These are phyloP conservation scores for Trichopus zeylanicus DNA, from an alignment of 116 monocot genomes.

Conservation along the genomic window DNA sequence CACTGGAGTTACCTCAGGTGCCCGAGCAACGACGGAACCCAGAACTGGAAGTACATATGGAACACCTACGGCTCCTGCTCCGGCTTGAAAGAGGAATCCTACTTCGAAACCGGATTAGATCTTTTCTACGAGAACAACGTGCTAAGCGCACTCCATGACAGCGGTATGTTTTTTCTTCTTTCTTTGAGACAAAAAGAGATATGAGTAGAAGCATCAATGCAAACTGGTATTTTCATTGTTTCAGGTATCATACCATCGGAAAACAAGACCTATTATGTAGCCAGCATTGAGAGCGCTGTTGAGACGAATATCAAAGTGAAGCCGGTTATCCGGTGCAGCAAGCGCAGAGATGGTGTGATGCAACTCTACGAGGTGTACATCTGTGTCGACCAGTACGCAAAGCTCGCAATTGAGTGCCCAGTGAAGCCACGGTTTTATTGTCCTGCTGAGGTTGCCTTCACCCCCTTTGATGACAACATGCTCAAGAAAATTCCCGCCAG, in stretches of 20 bases:
- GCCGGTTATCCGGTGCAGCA: constrained; percentile 16
- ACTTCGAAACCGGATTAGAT: constrained; percentile 5
- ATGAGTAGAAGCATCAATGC: neutral
- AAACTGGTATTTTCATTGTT: neutral
- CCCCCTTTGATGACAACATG: neutral
- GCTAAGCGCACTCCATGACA: neutral
- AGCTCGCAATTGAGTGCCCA: constrained; percentile 19
- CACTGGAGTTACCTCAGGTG: constrained; percentile 22
- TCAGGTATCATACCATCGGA: neutral
- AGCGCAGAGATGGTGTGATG: neutral
- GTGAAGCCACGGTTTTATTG: neutral
- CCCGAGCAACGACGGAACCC: constrained; percentile 10
- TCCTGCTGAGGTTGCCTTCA: neutral
- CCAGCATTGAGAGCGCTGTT: constrained; percentile 4
- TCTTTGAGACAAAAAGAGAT: neutral
- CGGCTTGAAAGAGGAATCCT: neutral
- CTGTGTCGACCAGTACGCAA: constrained; percentile 10
- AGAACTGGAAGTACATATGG: constrained; percentile 12
- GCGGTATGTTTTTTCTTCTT: neutral
- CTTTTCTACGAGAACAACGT: neutral
- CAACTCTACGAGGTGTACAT: constrained; percentile 19
- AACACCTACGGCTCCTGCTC: constrained; percentile 13
- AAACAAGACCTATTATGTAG: neutral
- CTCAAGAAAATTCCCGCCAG: too few relatives aligned
- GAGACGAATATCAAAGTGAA: neutral